Conservation (phyloP, 306 rosid species). For the Hippophae rhamnoides region DNA sequence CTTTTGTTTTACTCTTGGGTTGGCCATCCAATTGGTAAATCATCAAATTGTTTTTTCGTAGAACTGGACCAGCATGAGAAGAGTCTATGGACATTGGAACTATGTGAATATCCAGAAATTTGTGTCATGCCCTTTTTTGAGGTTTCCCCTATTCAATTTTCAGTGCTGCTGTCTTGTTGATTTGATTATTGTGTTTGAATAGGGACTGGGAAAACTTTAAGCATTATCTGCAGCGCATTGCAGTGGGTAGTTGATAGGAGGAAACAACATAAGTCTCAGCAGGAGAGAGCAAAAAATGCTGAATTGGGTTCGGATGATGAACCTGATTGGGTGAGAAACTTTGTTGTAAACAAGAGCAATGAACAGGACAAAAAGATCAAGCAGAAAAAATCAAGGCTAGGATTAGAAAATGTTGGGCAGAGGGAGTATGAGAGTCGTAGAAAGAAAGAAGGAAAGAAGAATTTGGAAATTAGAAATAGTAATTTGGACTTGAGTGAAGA, state of each 20-base stretch:
- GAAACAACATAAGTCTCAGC: conserved; percentile 27
- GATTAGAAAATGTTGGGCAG: conserved; percentile 25
- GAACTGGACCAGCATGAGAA: neutral
- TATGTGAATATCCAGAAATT: neutral
- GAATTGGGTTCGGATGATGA: conserved; percentile 54
- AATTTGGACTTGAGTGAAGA: conserved; percentile 39
- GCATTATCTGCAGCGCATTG: conserved; percentile 83
- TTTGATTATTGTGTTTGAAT: conserved; percentile 6
- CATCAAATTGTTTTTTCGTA: neutral
- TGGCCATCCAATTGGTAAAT: neutral
- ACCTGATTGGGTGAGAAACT: conserved; percentile 86
- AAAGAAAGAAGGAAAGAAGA: conserved; percentile 20
- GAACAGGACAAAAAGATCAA: conserved; percentile 27
- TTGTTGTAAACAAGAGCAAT: conserved; percentile 32
- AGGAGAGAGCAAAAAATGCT: conserved; percentile 14
- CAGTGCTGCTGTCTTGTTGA: conserved; percentile 2
- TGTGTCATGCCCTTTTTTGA: neutral
- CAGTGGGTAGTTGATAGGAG: conserved; percentile 78
- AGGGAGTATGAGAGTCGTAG: conserved; percentile 13
- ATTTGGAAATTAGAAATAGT: conserved; percentile 21
- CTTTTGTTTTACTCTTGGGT: neutral
- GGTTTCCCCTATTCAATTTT: neutral
- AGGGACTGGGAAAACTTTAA: conserved; percentile 94
- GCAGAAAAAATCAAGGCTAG: conserved; percentile 25
- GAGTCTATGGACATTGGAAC: neutral